Base-by-base conservation (phyloP, 2,329 filamentous ascomycete species). In the Exophiala sideris region DNA sequence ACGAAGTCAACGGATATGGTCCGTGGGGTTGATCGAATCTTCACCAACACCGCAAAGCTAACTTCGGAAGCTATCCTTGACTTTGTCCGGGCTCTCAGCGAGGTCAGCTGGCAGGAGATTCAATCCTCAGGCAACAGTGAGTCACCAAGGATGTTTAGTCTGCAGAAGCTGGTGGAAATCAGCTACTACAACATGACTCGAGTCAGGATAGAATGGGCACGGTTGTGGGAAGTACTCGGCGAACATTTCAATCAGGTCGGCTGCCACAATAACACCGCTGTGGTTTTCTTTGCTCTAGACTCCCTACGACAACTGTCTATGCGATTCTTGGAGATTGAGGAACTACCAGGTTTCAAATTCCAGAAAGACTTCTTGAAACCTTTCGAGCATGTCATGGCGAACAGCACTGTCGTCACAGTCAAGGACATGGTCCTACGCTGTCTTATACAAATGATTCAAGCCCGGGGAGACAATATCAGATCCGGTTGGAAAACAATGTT, bases 401-500 rank as follows among this genome's bases (percentile, higher is more conserved):
- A 99, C 69, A 94, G 91, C 39, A 89, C 80, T 60, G 90, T 94
- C 59, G 85, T 96, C 14, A 85, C 89, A 0, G 94, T 99, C 64
- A 99, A 99, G 72, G 94, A 99, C 65, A 92, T 99, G 87, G 90
- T 96, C 42, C 76, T 99, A 20, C 85, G 92, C 40, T 99, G 95
- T 68, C 77, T 99, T 57, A 95, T 96, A 52, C 95, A 99, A 72
- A 99, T 99, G 95, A 96, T 99, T 45, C 94, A 99, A 73, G 91
- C 92, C 32, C 83, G 89, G 54, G 95, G 95, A 5, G 88, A 96
- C 71, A 97, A 97, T 64, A 99, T 99, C 66, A 86, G 92, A 48
- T 96, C 91, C 36, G 94, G 94, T 4, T 99, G 94, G 94, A 87
- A 94, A 68, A 97, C 95, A 16, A 99, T 99, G 92, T 97, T 99